These are phyloP conservation scores for Mycena citricolor DNA, from an alignment of 1,284 basidiomycete species.

Conservation along the genomic window DNA sequence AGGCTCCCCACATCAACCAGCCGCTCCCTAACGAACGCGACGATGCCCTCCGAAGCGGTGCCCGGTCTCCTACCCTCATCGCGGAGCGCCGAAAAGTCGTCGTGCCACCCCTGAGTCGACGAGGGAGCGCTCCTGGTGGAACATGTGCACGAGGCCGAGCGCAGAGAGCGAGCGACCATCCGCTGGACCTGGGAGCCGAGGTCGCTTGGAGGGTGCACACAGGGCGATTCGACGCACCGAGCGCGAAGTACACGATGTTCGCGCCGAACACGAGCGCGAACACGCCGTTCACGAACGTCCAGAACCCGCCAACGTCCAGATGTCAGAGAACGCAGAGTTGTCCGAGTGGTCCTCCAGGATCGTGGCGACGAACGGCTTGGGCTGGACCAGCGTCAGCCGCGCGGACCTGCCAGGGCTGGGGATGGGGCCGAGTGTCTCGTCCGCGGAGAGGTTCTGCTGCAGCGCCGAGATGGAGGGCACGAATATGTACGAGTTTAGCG, in stretches of 20 bases:
- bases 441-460: no score
- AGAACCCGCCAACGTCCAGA: slow-evolving; percentile 9
- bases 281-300: slow-evolving; percentile 9
- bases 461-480: no score
- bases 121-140: not conserved
- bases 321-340: not conserved
- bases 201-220: not conserved
- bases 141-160: not conserved
- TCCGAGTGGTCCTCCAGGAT: not conserved
- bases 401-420: no score
- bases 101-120: not conserved
- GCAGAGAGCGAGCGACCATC: not conserved
- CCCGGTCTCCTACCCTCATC: not conserved
- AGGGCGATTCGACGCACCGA: not conserved
- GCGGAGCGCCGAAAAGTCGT: not conserved
- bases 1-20: no score
- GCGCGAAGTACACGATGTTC: slow-evolving; percentile 8
- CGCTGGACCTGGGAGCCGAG: not conserved
- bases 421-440: no score
- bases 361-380: not conserved
- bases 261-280: slow-evolving; percentile 10
- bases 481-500: no score
- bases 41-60: not conserved
- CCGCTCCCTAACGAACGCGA: not conserved
- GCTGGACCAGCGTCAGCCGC: not conserved